phyloP scores from a whole-genome alignment of 2,329 filamentous ascomycete genomes.

The Diaporthe destruens region DNA sequence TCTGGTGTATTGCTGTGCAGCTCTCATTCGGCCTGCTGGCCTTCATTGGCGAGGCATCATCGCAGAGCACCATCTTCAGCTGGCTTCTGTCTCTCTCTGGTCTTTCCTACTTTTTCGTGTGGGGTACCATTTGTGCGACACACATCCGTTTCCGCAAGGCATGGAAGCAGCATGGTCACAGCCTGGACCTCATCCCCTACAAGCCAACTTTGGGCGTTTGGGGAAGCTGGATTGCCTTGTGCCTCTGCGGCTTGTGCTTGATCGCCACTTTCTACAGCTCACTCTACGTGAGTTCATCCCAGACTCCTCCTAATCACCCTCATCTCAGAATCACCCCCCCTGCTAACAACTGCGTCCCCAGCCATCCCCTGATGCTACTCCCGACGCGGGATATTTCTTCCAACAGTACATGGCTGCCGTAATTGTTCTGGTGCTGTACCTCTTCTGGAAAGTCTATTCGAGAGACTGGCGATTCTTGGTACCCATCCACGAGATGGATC shows the following conservation, averaged over 20 bases:
- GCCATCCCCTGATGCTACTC: slow-evolving; percentile 51
- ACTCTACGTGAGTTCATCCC: slow-evolving; percentile 60
- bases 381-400: slow-evolving; percentile 68
- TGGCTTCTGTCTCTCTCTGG: slow-evolving; percentile 80
- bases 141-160: slow-evolving; percentile 75
- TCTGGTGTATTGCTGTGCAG: slow-evolving; percentile 65
- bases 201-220: slow-evolving; percentile 66
- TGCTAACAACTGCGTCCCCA: slow-evolving; percentile 42
- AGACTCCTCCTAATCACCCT: not conserved
- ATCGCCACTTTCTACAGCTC: slow-evolving; percentile 80
- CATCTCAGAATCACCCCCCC: not conserved
- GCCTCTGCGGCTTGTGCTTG: slow-evolving; percentile 75
- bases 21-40: slow-evolving; percentile 71
- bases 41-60: slow-evolving; percentile 64
- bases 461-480: slow-evolving; percentile 69
- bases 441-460: slow-evolving; percentile 74
- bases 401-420: slow-evolving; percentile 67
- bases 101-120: slow-evolving; percentile 80
- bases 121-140: slow-evolving; percentile 75
- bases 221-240: slow-evolving; percentile 77
- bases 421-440: slow-evolving; percentile 68
- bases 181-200: slow-evolving; percentile 62
- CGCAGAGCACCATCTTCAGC: slow-evolving; percentile 64
- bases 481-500: slow-evolving; percentile 69
- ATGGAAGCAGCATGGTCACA: slow-evolving; percentile 71